Conservation (phyloP, 2,329 filamentous ascomycete species). For the Penicillium sp. region DNA sequence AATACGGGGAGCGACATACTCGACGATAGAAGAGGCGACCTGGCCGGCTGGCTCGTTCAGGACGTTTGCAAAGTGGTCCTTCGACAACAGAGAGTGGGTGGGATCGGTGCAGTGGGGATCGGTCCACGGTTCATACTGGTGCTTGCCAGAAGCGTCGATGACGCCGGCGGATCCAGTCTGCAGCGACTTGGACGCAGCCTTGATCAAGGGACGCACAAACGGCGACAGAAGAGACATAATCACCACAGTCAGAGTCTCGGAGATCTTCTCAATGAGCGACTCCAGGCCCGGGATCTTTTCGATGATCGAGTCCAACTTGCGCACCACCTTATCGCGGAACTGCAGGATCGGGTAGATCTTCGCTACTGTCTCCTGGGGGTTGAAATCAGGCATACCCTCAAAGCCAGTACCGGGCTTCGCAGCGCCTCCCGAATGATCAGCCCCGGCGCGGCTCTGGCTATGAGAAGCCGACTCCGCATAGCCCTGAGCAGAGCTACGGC, state of each 20-base stretch:
- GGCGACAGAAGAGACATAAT: conserved; percentile 88
- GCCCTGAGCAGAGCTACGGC: conserved; percentile 34
- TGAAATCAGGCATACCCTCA: conserved; percentile 77
- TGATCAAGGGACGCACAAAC: conserved; percentile 89
- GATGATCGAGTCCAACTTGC: conserved; percentile 77
- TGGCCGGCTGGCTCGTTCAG: conserved; percentile 76
- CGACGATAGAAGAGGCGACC: conserved; percentile 72
- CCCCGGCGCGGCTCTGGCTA: conserved; percentile 35
- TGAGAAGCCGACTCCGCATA: conserved; percentile 26
- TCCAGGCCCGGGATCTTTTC: conserved; percentile 91
- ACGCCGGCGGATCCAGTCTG: conserved; percentile 81
- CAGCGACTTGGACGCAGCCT: conserved; percentile 77
- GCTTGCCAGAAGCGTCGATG: conserved; percentile 67
- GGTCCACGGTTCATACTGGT: conserved; percentile 79
- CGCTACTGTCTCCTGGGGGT: conserved; percentile 72
- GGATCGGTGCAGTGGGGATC: conserved; percentile 74
- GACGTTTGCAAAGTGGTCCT: conserved; percentile 81
- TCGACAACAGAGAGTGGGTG: conserved; percentile 79
- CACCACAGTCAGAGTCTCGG: conserved; percentile 88
- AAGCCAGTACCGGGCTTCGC: conserved; percentile 53
- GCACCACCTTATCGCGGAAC: conserved; percentile 92
- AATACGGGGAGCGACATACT: conserved; percentile 84
- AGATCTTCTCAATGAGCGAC: conserved; percentile 87
- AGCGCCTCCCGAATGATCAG: conserved; percentile 44
- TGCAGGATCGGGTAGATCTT: conserved; percentile 94